Evolutionary conservation across 108 stramenopile species (phyloP).

Genomic region (Fistulifera pelliculosa): DNA sequence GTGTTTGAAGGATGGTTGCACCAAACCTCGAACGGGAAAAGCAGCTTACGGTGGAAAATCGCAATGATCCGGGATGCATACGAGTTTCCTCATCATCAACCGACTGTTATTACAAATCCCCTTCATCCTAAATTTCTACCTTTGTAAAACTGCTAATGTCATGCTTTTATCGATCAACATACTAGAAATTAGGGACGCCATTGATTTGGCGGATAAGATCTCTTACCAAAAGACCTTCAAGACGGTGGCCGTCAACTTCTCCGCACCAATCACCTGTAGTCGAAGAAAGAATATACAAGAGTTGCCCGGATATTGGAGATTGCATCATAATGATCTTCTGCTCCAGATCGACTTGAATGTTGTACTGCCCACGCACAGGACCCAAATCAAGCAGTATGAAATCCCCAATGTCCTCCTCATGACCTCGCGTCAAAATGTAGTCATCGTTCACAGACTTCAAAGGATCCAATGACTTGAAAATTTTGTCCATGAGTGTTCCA

Average conservation of each 20-base stretch:
- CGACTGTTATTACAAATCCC: neutral
- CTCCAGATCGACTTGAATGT: conserved; percentile 29
- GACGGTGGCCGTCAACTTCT: conserved; percentile 54
- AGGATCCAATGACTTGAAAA: conserved; percentile 44
- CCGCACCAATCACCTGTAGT: conserved; percentile 57
- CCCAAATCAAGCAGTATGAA: conserved; percentile 42
- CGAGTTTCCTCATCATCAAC: conserved; percentile 28
- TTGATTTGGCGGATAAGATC: conserved; percentile 75
- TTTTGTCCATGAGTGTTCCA: conserved; percentile 23
- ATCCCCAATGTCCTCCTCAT: conserved; percentile 20
- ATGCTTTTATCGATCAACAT: too few relatives aligned
- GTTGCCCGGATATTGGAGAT: conserved; percentile 63
- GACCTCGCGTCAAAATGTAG: conserved; percentile 30
- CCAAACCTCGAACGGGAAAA: conserved; percentile 15
- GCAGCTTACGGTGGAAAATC: conserved; percentile 34
- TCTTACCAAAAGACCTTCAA: conserved; percentile 70
- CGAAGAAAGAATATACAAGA: conserved; percentile 46
- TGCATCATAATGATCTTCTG: conserved; percentile 31
- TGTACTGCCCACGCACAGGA: conserved; percentile 42
- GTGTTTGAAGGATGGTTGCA: conserved; percentile 42
- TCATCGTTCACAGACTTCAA: conserved; percentile 51
- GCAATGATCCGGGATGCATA: conserved; percentile 30
- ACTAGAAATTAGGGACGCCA: conserved; percentile 71
- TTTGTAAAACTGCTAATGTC: neutral
- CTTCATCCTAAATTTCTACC: too few relatives aligned